These are phyloP conservation scores for Neofusicoccum parvum DNA, from an alignment of 2,329 filamentous ascomycete genomes.

Conservation along the genomic window DNA sequence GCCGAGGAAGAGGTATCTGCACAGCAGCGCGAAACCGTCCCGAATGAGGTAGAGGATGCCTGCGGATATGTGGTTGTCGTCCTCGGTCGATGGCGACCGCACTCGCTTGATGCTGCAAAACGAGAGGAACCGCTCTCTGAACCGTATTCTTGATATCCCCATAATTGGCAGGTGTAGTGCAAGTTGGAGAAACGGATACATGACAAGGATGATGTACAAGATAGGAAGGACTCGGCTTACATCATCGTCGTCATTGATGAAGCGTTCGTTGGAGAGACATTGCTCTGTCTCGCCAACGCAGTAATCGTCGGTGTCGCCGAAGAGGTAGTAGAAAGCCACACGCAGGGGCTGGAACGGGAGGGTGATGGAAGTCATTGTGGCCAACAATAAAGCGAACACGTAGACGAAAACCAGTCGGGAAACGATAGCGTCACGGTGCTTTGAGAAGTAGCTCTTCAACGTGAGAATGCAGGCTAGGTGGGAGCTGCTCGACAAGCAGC, in stretches of 20 bases:
- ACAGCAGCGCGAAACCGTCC: neutral
- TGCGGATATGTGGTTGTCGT: neutral
- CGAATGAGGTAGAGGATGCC: neutral
- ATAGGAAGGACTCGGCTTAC: neutral
- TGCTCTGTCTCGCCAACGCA: neutral
- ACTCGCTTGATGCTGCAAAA: neutral
- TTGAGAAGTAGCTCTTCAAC: conserved; percentile 35
- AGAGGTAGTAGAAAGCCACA: neutral
- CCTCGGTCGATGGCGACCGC: neutral
- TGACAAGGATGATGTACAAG: neutral
- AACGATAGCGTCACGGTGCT: conserved; percentile 33
- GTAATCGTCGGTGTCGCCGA: neutral
- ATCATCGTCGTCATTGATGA: neutral
- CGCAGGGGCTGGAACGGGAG: neutral
- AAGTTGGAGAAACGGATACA: neutral
- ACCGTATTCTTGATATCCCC: neutral
- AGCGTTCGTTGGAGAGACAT: neutral
- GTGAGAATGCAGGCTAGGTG: conserved; percentile 37
- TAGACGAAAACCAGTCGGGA: conserved; percentile 33
- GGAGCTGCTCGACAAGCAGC: conserved; percentile 33
- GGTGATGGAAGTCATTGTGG: neutral
- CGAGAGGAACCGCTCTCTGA: neutral
- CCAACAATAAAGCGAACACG: conserved; percentile 31
- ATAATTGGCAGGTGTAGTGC: neutral
- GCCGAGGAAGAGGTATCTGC: neutral